Percentiles rank a stretch among this genome's conserved stretches.
phyloP scores from a whole-genome alignment of 306 rosid genomes.

The Gillenia trifoliata region DNA sequence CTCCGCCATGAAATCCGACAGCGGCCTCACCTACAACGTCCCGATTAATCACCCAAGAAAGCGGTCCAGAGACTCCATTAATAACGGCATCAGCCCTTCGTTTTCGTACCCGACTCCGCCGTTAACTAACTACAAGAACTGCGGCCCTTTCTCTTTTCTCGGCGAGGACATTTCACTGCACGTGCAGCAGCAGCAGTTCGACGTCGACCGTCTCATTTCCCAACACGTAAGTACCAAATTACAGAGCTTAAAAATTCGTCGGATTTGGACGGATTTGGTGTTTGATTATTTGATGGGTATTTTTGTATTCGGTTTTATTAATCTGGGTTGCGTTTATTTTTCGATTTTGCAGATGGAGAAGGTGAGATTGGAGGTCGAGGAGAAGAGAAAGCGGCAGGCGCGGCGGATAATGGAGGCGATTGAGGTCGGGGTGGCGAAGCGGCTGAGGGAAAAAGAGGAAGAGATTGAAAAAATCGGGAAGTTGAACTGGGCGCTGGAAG shows the following conservation, averaged over 20 bases:
- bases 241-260: neutral
- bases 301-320: neutral
- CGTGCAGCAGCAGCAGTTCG: slow-evolving; percentile 70
- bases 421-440: slow-evolving; percentile 53
- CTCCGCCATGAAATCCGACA: slow-evolving; percentile 56
- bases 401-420: slow-evolving; percentile 51
- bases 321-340: neutral
- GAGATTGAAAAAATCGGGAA: slow-evolving; percentile 74
- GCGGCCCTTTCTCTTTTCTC: slow-evolving; percentile 54
- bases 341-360: slow-evolving; percentile 58
- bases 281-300: neutral
- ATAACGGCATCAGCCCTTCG: slow-evolving; percentile 9
- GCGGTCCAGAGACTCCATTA: slow-evolving; percentile 53
- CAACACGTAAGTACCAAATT: slow-evolving; percentile 49
- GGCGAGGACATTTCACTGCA: slow-evolving; percentile 74
- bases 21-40: slow-evolving; percentile 52
- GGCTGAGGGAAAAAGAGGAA: slow-evolving; percentile 55
- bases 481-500: slow-evolving; percentile 75
- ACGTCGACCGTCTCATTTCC: slow-evolving; percentile 46
- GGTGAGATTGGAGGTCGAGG: slow-evolving; percentile 68
- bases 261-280: neutral
- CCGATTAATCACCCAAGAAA: slow-evolving; percentile 40
- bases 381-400: slow-evolving; percentile 64
- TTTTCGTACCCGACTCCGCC: slow-evolving; percentile 23
- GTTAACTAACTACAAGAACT: slow-evolving; percentile 22